phyloP scores from a whole-genome alignment of 805 yeast genomes.

The Yarrowia sp. region DNA sequence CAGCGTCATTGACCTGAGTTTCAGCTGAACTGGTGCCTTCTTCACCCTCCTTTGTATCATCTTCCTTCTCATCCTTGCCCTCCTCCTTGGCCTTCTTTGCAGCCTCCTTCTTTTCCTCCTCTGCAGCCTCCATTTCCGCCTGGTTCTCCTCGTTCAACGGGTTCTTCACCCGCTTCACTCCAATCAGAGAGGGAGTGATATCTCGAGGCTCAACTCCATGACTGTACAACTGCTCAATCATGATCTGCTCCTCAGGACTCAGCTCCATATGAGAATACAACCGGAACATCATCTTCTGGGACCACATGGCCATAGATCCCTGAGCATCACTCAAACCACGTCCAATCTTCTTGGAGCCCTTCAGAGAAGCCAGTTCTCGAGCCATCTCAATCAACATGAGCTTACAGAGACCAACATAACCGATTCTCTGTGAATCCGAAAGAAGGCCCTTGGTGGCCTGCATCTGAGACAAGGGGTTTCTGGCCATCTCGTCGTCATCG shows the following conservation, averaged over 20 bases:
- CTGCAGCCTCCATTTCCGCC: slow-evolving; percentile 27
- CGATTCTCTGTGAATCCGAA: slow-evolving; percentile 83
- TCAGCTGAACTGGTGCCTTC: background rate
- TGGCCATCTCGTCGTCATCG: slow-evolving; percentile 53
- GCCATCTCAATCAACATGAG: slow-evolving; percentile 82
- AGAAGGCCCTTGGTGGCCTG: slow-evolving; percentile 81
- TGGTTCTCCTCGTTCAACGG: slow-evolving; percentile 52
- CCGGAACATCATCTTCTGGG: slow-evolving; percentile 70
- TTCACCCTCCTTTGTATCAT: background rate
- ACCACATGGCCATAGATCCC: slow-evolving; percentile 85
- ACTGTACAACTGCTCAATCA: slow-evolving; percentile 84
- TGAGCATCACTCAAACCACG: slow-evolving; percentile 67
- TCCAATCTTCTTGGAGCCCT: slow-evolving; percentile 47
- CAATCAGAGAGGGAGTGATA: slow-evolving; percentile 67
- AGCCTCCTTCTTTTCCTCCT: slow-evolving; percentile 23
- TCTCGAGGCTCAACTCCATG: slow-evolving; percentile 84
- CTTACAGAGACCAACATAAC: slow-evolving; percentile 86
- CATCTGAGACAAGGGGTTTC: slow-evolving; percentile 68
- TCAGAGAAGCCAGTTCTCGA: slow-evolving; percentile 65
- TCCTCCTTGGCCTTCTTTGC: slow-evolving; percentile 36
- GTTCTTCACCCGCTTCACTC: slow-evolving; percentile 59
- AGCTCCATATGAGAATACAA: slow-evolving; percentile 84
- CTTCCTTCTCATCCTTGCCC: slow-evolving; percentile 17
- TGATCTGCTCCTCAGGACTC: slow-evolving; percentile 72
- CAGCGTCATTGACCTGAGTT: background rate